Base-by-base conservation (phyloP, 306 rosid genomes). In the Begonia fuchsioides region DNA sequence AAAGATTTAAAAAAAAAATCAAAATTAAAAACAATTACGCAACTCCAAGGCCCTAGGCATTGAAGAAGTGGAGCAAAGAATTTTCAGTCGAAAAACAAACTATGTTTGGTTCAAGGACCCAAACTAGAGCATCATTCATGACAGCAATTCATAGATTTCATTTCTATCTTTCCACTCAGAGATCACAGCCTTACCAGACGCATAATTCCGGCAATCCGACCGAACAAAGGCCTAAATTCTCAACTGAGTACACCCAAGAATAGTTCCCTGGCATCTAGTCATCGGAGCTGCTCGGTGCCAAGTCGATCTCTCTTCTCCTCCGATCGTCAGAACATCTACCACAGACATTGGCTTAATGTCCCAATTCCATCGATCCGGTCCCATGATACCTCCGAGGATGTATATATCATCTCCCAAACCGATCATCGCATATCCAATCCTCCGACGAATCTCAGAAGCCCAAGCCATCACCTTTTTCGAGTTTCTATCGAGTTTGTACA, bases 211-310 rank as follows among this genome's bases (percentile, higher is more conserved):
- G 35, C 35, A 26, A 26, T 26, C 35, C 1, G 35, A 26, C 7
- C 1, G 8, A 26, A 26, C 35, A 4, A 26, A 26, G 8, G 8
- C 55, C 85, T 92, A 92, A 65, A 92, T 85, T 68, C 75, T 86
- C 71, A 92, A 73, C 67, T 61, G 68, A 17, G 94, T 78, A 79
- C 96, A 79, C 57, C 98, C 98, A 60, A 74, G 78, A 67, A 92
- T 73, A 16, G 94, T 74, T 58, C 98, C 98, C 15, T 75, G 76
- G 63, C 98, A 85, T 63, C 76, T 64, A 1, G 98, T 85, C 98
- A 86, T 92, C 0, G 78, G 72, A 55, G 94, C 79, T 59, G 73
- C 87, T 44, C 52, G 77, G 47, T 81, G 98, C 98, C 98, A 86
- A 13, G 79, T 62, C 19, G 94, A 76, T 59, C 96, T 77, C 64